Evolutionary conservation across 257 asterid species (phyloP).

Genomic region (Solanum tarapatanum): DNA sequence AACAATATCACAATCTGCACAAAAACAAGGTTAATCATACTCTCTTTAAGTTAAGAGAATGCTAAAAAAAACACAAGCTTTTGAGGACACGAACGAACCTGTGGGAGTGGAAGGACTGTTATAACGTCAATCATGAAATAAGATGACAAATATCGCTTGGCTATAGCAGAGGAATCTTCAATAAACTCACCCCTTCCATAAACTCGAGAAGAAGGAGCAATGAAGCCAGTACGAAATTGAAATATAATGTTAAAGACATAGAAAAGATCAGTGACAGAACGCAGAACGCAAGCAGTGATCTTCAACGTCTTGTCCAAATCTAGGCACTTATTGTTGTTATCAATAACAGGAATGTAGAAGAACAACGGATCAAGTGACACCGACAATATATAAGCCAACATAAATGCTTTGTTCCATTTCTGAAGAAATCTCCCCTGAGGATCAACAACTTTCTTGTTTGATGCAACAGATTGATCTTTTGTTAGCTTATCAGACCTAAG

Average conservation of each 20-base stretch:
- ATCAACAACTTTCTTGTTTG: conserved; percentile 15
- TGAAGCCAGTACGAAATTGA: conserved; percentile 47
- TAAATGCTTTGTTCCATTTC: conserved; percentile 39
- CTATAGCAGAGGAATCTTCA: conserved; percentile 34
- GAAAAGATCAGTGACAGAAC: conserved; percentile 41
- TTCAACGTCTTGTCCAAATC: conserved; percentile 23
- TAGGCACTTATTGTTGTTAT: conserved; percentile 21
- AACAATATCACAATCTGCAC: conserved; percentile 30
- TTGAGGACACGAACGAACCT: conserved; percentile 21
- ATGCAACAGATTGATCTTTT: neutral
- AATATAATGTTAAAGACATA: conserved; percentile 35
- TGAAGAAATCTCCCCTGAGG: conserved; percentile 43
- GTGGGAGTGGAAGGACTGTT: conserved; percentile 61
- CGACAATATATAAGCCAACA: conserved; percentile 26
- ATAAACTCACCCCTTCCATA: conserved; percentile 58
- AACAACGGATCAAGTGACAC: conserved; percentile 48
- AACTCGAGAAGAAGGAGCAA: conserved; percentile 37
- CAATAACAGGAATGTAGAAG: conserved; percentile 52
- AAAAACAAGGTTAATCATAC: neutral
- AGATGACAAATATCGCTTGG: conserved; percentile 32
- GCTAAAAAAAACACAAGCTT: neutral
- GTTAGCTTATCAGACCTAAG: too few species aligned
- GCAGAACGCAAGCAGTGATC: conserved; percentile 40
- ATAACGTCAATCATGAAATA: conserved; percentile 40
- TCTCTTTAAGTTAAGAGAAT: neutral